Evolutionary conservation across 768 basidiomycete genomes (phyloP).

Genomic region (Trichaptum fuscoviolaceum): DNA sequence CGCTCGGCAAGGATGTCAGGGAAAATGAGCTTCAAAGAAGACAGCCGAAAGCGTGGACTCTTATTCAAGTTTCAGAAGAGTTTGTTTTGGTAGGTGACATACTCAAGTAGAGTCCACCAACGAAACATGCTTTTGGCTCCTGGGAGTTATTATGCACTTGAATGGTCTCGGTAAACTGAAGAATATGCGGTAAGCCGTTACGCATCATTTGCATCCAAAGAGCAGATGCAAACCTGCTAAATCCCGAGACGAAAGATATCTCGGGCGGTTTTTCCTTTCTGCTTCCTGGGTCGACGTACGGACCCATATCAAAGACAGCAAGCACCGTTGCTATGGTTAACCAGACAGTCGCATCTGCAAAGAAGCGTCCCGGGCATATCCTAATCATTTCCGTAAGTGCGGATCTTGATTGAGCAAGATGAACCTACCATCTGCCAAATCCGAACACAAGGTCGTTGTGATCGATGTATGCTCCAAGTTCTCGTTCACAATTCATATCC

Average conservation of each 20-base stretch:
- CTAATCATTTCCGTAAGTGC: not conserved
- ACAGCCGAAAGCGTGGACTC: too few relatives aligned
- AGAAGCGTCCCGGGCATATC: slow-evolving; percentile 13
- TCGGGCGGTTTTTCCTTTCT: not conserved
- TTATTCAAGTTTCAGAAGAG: too few relatives aligned
- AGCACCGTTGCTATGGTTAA: slow-evolving; percentile 13
- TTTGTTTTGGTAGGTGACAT: too few relatives aligned
- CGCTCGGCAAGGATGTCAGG: too few relatives aligned
- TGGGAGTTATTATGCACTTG: not conserved
- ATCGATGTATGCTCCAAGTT: not conserved
- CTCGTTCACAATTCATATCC: not conserved
- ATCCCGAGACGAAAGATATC: not conserved
- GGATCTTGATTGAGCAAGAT: not conserved
- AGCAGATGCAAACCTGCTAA: not conserved
- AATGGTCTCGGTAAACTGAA: not conserved
- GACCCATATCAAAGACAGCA: slow-evolving; percentile 10
- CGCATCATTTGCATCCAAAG: not conserved
- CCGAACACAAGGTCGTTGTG: not conserved
- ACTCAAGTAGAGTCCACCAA: not conserved
- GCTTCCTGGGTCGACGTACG: slow-evolving; percentile 7
- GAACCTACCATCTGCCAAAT: not conserved
- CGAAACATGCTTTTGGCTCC: not conserved
- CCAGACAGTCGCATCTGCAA: slow-evolving; percentile 12
- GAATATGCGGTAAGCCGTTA: not conserved
- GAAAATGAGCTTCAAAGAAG: too few relatives aligned